Conservation (phyloP, 495 filamentous ascomycete species). For the Podospora conica region DNA sequence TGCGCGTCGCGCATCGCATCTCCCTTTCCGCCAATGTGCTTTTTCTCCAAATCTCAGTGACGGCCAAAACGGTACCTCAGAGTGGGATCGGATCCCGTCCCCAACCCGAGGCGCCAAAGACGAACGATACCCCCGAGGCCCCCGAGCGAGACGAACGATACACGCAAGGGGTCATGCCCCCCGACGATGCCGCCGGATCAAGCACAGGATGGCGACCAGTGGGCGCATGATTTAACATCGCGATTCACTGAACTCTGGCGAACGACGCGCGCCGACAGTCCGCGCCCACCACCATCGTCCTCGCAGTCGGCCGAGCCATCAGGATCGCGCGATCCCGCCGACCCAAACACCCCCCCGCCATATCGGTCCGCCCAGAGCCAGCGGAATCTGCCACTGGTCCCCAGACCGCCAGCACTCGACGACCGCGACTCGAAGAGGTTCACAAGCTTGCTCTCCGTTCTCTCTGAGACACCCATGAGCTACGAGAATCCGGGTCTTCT, state of each 20-base stretch:
- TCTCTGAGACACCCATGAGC: slow-evolving; percentile 79
- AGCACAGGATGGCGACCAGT: slow-evolving; percentile 44
- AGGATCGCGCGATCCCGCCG: slow-evolving; percentile 29
- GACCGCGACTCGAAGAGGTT: slow-evolving; percentile 74
- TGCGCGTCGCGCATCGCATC: no score
- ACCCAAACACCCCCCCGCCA: slow-evolving; percentile 45
- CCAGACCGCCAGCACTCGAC: slow-evolving; percentile 60
- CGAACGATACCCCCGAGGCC: no score
- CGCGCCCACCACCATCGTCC: slow-evolving; percentile 33
- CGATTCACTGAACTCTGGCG: slow-evolving; percentile 75
- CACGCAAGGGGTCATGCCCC: no score
- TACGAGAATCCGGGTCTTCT: slow-evolving; percentile 96
- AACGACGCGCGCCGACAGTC: slow-evolving; percentile 54
- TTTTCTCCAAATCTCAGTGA: no score
- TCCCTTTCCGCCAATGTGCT: no score
- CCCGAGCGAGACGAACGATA: no score
- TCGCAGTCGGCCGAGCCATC: slow-evolving; percentile 36
- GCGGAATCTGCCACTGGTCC: slow-evolving; percentile 72
- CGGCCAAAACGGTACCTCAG: no score
- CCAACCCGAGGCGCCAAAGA: no score
- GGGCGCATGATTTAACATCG: slow-evolving; percentile 45
- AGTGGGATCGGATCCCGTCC: no score
- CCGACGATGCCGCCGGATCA: slow-evolving; percentile 16
- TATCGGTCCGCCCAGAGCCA: slow-evolving; percentile 65
- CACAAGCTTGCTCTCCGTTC: slow-evolving; percentile 68